A percentile compares a stretch with the other conserved stretches of the same genome.
These are phyloP conservation scores for Wickerhamomyces strasburgensis DNA, from an alignment of 805 yeast species.

Conservation along the genomic window DNA sequence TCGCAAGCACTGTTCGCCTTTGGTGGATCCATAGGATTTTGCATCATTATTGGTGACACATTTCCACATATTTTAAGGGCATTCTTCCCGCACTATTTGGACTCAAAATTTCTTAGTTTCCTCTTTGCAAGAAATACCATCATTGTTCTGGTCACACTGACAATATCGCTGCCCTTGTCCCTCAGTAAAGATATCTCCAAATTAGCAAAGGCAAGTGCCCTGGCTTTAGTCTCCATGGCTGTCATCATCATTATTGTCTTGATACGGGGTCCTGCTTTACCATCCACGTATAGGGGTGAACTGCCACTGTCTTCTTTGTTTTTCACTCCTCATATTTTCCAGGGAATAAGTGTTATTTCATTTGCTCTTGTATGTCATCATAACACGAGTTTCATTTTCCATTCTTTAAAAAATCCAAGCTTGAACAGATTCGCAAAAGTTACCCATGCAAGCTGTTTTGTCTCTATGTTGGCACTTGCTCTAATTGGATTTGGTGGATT, in stretches of 20 bases:
- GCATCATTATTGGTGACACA: slow-evolving; percentile 92
- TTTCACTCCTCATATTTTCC: slow-evolving; percentile 64
- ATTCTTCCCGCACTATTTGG: slow-evolving; percentile 42
- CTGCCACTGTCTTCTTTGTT: slow-evolving; percentile 43
- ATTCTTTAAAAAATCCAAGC: slow-evolving; percentile 74
- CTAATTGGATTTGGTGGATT: slow-evolving; percentile 78
- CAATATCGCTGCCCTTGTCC: slow-evolving; percentile 79
- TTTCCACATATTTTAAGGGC: slow-evolving; percentile 83
- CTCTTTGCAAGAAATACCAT: slow-evolving; percentile 64
- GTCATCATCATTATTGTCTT: slow-evolving; percentile 72
- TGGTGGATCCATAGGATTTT: slow-evolving; percentile 92
- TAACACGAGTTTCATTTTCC: slow-evolving; percentile 84
- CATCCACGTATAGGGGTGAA: slow-evolving; percentile 41
- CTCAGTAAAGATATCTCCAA: slow-evolving; percentile 76
- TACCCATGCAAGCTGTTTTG: slow-evolving; percentile 78
- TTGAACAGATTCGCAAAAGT: slow-evolving; percentile 66
- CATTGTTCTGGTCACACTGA: slow-evolving; percentile 62
- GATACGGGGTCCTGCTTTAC: slow-evolving; percentile 63
- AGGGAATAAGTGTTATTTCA: slow-evolving; percentile 90
- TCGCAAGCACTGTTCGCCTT: slow-evolving; percentile 88
- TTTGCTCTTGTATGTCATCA: slow-evolving; percentile 96
- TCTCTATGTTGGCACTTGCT: slow-evolving; percentile 75
- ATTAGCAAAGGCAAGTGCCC: slow-evolving; percentile 79
- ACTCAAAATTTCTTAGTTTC: slow-evolving; percentile 40
- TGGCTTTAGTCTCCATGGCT: slow-evolving; percentile 82